Conservation (phyloP, 1,284 basidiomycete genomes). For the Cutaneotrichosporon cutaneum region DNA sequence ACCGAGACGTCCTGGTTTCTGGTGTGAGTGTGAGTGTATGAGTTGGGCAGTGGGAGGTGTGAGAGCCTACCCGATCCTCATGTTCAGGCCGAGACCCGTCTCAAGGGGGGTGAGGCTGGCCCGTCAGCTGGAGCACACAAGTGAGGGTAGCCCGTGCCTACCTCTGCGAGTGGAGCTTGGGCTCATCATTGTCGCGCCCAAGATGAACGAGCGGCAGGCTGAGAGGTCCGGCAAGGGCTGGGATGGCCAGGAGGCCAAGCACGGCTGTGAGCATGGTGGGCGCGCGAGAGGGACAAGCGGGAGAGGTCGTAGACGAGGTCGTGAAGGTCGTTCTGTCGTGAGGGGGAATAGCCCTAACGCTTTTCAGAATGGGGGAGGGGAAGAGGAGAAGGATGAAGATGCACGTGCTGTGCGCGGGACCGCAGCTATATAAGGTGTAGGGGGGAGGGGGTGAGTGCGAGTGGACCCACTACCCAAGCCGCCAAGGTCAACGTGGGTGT, state of each 20-base stretch:
- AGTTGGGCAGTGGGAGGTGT: too few species aligned
- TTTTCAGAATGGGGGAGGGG: too few species aligned
- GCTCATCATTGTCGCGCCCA: neutral
- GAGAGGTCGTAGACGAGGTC: too few species aligned
- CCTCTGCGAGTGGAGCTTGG: neutral
- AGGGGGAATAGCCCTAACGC: too few species aligned
- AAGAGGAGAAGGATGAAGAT: too few species aligned
- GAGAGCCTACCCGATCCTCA: neutral
- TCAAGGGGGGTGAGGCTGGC: neutral
- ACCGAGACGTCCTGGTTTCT: neutral
- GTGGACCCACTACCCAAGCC: too few species aligned
- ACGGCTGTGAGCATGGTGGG: neutral
- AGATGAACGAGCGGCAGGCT: neutral
- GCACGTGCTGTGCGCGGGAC: too few species aligned
- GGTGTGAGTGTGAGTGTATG: neutral
- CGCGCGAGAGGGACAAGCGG: too few species aligned
- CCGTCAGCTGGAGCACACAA: neutral
- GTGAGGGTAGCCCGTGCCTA: neutral
- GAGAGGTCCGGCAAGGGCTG: neutral
- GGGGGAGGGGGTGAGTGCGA: too few species aligned
- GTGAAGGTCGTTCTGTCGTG: too few species aligned
- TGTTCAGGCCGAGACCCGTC: neutral
- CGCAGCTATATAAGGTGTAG: too few species aligned
- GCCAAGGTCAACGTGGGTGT: too few species aligned
- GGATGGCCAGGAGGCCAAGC: neutral